Evolutionary conservation across 768 basidiomycete genomes (phyloP).

Genomic region (Saitozyma podzolica): DNA sequence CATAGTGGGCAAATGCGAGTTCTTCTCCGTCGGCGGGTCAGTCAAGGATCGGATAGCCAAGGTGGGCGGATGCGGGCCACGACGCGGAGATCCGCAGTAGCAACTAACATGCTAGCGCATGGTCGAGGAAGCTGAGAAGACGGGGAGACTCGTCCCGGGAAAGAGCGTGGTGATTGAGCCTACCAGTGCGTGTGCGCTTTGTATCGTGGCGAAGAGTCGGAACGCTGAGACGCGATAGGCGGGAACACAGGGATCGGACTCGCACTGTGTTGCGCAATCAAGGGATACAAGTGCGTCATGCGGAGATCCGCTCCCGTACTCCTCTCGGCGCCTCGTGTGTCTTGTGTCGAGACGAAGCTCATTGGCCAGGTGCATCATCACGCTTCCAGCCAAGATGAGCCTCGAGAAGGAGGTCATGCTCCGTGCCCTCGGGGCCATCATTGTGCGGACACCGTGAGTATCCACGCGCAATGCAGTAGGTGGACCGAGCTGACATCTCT

Average conservation of each 20-base stretch:
- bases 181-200: constrained; percentile 50
- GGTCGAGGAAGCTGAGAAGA: constrained; percentile 89
- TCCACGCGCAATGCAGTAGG: constrained; percentile 46
- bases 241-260: constrained; percentile 97
- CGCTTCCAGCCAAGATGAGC: constrained; percentile 91
- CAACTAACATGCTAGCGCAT: constrained; percentile 60
- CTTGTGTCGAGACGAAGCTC: constrained; percentile 4
- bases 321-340: constrained; percentile 56
- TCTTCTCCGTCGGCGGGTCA: constrained; percentile 83
- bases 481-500: neutral
- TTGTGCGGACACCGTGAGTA: constrained; percentile 87
- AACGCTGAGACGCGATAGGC: constrained; percentile 55
- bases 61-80: constrained; percentile 21
- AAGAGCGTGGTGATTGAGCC: constrained; percentile 93
- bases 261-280: constrained; percentile 88
- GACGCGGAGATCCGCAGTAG: no score
- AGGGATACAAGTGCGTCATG: constrained; percentile 58
- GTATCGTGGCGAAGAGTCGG: neutral
- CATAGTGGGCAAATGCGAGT: constrained; percentile 85
- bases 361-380: constrained; percentile 59
- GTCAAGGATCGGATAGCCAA: constrained; percentile 97
- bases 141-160: constrained; percentile 80
- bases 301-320: constrained; percentile 58
- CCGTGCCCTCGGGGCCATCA: constrained; percentile 87
- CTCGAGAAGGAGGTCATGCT: constrained; percentile 91